Percentiles rank a stretch among this genome's conserved stretches.
Conservation (phyloP, 257 asterid genomes). For the Cynanchum wilfordii region DNA sequence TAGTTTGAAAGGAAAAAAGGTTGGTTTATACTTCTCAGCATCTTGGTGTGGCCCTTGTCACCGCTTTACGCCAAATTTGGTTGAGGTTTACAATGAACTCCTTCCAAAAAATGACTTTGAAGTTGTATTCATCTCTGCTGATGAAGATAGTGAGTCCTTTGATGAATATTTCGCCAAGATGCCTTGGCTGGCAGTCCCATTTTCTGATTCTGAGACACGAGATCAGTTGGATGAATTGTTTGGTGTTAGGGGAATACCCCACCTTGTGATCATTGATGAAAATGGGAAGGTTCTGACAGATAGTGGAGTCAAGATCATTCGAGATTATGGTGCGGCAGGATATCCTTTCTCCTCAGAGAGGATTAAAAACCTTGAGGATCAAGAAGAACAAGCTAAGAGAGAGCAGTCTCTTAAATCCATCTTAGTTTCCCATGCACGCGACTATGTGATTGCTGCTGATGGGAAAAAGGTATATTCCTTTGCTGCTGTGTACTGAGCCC, state of each 20-base stretch:
- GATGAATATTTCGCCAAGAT: constrained; percentile 60
- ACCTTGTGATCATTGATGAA: constrained; percentile 59
- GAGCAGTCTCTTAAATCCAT: constrained; percentile 63
- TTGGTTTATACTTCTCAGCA: constrained; percentile 85
- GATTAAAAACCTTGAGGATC: constrained; percentile 42
- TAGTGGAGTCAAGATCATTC: constrained; percentile 45
- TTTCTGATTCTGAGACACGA: constrained; percentile 62
- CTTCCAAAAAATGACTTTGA: constrained; percentile 47
- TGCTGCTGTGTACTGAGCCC: neutral
- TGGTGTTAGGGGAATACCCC: constrained; percentile 65
- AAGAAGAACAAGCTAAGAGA: constrained; percentile 57
- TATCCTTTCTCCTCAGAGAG: constrained; percentile 62
- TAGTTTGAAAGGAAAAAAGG: constrained; percentile 45
- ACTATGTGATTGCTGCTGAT: constrained; percentile 56
- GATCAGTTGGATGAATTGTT: constrained; percentile 41
- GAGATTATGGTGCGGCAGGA: constrained; percentile 61
- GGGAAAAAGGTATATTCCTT: constrained; percentile 55
- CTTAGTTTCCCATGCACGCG: constrained; percentile 47
- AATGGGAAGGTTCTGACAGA: constrained; percentile 46
- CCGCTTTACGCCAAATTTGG: constrained; percentile 59
- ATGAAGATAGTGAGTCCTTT: constrained; percentile 56
- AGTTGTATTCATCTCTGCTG: constrained; percentile 63
- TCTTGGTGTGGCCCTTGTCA: constrained; percentile 97
- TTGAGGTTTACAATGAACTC: constrained; percentile 62
- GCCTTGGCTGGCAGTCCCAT: constrained; percentile 95